phyloP scores from a whole-genome alignment of 306 rosid species.

The Rosa chinensis region DNA sequence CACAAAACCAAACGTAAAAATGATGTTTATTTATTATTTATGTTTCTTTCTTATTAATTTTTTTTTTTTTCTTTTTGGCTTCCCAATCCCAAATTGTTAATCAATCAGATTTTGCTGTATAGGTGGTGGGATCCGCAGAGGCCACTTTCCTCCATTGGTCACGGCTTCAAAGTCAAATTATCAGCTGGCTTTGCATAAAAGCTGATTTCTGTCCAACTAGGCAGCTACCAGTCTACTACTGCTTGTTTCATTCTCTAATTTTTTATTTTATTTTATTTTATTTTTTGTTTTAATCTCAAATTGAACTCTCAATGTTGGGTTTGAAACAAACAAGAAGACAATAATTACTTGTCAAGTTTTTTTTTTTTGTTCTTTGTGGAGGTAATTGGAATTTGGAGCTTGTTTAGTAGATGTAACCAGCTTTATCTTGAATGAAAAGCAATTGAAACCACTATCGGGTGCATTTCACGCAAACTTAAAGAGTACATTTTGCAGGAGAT shows the following conservation, averaged over 20 bases:
- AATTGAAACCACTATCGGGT: too few relatives aligned
- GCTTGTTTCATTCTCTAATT: not conserved
- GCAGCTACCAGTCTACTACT: not conserved
- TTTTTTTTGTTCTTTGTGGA: not conserved
- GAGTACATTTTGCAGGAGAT: too few relatives aligned
- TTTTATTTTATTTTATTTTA: not conserved
- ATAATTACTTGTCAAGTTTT: not conserved
- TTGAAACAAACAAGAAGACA: not conserved
- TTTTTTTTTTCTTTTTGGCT: not conserved
- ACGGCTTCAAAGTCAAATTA: slow-evolving; percentile 56
- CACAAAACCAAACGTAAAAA: slow-evolving; percentile 39
- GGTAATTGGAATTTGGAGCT: not conserved
- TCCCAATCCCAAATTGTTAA: slow-evolving; percentile 12
- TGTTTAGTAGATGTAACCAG: not conserved
- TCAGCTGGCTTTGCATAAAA: slow-evolving; percentile 46
- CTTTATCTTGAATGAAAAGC: too few relatives aligned
- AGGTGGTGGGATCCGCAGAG: slow-evolving; percentile 41
- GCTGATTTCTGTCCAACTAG: slow-evolving; percentile 46
- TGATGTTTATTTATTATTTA: slow-evolving; percentile 23
- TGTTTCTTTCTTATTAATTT: not conserved
- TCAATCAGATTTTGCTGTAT: slow-evolving; percentile 8
- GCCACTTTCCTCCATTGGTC: slow-evolving; percentile 32
- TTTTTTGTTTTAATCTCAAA: not conserved
- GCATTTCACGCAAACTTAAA: too few relatives aligned
- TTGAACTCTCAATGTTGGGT: not conserved